Evolutionary conservation across 1,284 basidiomycete species (phyloP), one percentile per base, ranked within the genome.

Genomic region (Naganishia sp.): DNA sequence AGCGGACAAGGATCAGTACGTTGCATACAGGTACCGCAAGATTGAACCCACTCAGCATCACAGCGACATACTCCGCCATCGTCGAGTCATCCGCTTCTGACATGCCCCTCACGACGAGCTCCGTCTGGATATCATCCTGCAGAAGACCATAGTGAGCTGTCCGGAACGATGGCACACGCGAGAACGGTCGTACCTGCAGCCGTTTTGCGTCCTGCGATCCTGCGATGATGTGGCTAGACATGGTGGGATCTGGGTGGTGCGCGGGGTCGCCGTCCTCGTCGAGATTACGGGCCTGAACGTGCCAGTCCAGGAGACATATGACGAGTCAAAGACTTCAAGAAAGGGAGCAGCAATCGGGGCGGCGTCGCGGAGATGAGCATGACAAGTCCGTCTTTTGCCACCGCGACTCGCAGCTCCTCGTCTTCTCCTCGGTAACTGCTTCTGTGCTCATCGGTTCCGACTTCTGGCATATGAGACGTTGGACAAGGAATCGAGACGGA

Each of bases 61-160:
- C 68, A n/a, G 65, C 63, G 9, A 69, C 61, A 50, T 69, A 69
- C 43, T 69, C 68, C 31, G 68, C 68, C 68, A 69, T 63, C 1
- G 68, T 69, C 13, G 56, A 46, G 39, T 69, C 68, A 31, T 60
- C 68, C 15, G 53, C 57, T 6, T 69, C 68, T 15, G 64, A 52
- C 28, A 48, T 64, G 25, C 56, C 65, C 36, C 68, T 61, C 1
- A 46, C 39, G n/a, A 66, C 63, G 16, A 69, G 44, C 25, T 69
- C 68, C n/a, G 57, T 31, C 23, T 69, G 68, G 45, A 69, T 66
- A 39, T 69, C 61, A 15, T 55, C 44, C 60, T 67, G 45, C n/a
- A 49, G 15, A 23, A 23, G n/a, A 28, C 10, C 18, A 13, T 7
- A 25, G 5, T 21, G 0, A 23, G 13, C 33, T 10, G n/a, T 39